Conservation (phyloP, 768 basidiomycete genomes). For the Amanita pallidorosea region DNA sequence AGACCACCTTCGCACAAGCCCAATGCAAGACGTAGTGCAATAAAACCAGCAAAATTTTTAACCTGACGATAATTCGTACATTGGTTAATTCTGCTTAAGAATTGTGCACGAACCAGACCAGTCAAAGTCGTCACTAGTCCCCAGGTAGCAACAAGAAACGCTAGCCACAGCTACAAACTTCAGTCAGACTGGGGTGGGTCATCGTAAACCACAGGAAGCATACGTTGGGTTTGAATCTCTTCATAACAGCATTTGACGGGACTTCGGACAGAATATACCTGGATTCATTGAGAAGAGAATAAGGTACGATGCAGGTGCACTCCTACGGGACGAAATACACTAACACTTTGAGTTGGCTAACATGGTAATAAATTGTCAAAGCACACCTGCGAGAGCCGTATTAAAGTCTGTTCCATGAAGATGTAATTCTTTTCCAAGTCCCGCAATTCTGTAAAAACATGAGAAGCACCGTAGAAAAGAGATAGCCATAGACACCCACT, state of each 20-base stretch:
- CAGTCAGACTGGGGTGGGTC: background rate
- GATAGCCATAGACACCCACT: background rate
- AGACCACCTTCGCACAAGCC: conserved; percentile 59
- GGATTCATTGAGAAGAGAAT: too few relatives aligned
- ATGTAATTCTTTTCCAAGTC: too few relatives aligned
- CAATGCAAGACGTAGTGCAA: conserved; percentile 49
- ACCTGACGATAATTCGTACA: conserved; percentile 17
- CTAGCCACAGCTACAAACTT: conserved; percentile 39
- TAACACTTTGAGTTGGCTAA: too few relatives aligned
- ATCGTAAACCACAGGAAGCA: background rate
- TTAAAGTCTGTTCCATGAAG: conserved; percentile 22
- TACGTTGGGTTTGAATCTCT: conserved; percentile 35
- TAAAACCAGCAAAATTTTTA: conserved; percentile 44
- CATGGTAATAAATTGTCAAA: too few relatives aligned
- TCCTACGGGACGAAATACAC: too few relatives aligned
- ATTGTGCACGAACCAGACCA: conserved; percentile 17
- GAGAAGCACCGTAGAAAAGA: conserved; percentile 33
- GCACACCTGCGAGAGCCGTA: background rate
- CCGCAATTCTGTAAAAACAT: too few relatives aligned
- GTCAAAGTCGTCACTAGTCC: conserved; percentile 47
- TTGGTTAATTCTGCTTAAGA: background rate
- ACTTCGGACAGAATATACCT: conserved; percentile 47
- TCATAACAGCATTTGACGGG: conserved; percentile 37
- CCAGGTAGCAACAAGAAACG: conserved; percentile 42
- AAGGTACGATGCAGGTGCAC: too few relatives aligned